phyloP scores from a whole-genome alignment of 1,139 yeast species.

The Schizosaccharomyces versatilis region DNA sequence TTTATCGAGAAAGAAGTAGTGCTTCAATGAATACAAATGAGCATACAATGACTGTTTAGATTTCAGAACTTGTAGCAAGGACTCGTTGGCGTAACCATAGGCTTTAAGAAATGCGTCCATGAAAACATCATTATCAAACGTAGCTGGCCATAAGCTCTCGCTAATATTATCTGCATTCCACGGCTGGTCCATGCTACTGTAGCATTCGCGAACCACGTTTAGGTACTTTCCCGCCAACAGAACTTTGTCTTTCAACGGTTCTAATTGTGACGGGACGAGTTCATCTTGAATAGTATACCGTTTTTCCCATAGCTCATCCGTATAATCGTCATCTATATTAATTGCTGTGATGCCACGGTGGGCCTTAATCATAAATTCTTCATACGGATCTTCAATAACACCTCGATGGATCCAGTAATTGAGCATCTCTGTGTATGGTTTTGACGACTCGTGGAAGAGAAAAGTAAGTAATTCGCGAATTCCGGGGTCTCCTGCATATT shows the following conservation, averaged over 20 bases:
- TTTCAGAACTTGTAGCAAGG: constrained; percentile 35
- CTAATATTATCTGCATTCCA: background rate
- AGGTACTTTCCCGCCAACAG: constrained; percentile 68
- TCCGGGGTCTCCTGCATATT: constrained; percentile 43
- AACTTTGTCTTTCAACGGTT: constrained; percentile 33
- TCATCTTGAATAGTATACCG: constrained; percentile 54
- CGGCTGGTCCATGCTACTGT: constrained; percentile 18
- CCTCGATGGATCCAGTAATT: constrained; percentile 66
- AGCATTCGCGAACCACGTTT: constrained; percentile 46
- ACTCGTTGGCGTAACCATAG: constrained; percentile 44
- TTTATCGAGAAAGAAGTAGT: constrained; percentile 36
- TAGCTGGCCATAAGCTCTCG: constrained; percentile 1
- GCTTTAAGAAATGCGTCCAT: constrained; percentile 35
- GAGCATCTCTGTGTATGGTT: constrained; percentile 44
- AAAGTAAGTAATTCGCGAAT: constrained; percentile 31
- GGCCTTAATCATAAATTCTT: constrained; percentile 54
- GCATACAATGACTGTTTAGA: constrained; percentile 35
- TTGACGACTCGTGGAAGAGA: constrained; percentile 38
- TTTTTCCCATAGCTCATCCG: constrained; percentile 75
- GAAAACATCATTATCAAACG: constrained; percentile 9
- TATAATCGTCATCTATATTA: constrained; percentile 24
- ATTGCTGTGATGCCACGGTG: constrained; percentile 21
- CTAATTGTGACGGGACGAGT: constrained; percentile 50
- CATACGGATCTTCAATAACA: constrained; percentile 49
- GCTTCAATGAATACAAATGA: constrained; percentile 21